A percentile compares a stretch with the other conserved stretches of the same genome.
phyloP scores from a whole-genome alignment of 441 rosid species.

The Raphanus hybrid region DNA sequence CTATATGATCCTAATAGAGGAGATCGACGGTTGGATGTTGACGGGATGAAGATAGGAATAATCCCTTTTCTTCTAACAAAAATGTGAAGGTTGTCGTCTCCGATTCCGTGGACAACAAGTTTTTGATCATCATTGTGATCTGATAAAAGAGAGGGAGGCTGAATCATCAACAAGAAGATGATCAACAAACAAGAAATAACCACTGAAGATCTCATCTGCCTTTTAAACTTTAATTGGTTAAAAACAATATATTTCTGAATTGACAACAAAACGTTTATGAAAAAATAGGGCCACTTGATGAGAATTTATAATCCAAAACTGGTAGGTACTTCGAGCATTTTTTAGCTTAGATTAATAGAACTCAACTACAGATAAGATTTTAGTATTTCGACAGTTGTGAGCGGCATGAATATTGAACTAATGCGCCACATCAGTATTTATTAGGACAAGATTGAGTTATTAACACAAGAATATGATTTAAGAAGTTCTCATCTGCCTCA shows the following conservation, averaged over 20 bases:
- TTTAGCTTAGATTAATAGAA: not conserved
- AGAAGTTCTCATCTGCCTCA: too few relatives aligned
- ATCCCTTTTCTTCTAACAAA: conserved; percentile 27
- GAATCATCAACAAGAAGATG: conserved; percentile 7
- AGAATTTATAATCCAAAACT: not conserved
- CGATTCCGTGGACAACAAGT: conserved; percentile 11
- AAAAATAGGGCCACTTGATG: not conserved
- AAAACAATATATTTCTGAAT: not conserved
- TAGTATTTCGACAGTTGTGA: not conserved
- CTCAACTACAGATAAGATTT: not conserved
- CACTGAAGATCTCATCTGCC: conserved; percentile 17
- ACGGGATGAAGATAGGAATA: conserved; percentile 5
- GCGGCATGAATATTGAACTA: not conserved
- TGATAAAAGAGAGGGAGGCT: not conserved
- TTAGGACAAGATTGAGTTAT: not conserved
- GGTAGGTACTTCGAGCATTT: not conserved
- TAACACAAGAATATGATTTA: too few relatives aligned
- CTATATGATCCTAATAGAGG: not conserved
- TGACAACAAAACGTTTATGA: not conserved
- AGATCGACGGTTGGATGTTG: not conserved
- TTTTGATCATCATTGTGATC: not conserved
- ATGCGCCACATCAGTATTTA: conserved; percentile 2
- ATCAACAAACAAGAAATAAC: conserved; percentile 11
- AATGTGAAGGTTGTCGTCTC: conserved; percentile 8
- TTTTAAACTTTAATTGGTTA: not conserved